Percentiles rank a stretch among this genome's conserved stretches.
phyloP scores from a whole-genome alignment of 2,329 filamentous ascomycete species.

The Phaeosphaeriaceae sp. region DNA sequence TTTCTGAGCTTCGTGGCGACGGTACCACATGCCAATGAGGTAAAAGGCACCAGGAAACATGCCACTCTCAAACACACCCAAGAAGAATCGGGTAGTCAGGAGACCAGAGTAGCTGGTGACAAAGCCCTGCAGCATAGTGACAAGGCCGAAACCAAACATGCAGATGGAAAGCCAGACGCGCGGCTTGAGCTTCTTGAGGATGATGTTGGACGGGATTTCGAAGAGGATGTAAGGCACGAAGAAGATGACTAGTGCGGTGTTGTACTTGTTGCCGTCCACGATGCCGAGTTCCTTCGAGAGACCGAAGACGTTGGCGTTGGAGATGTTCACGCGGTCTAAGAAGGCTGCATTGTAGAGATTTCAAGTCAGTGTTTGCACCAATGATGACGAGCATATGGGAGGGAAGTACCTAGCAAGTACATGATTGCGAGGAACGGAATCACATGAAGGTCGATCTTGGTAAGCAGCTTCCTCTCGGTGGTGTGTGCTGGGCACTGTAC shows the following conservation, averaged over 20 bases:
- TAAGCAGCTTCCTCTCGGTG: constrained; percentile 56
- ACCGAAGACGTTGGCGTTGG: constrained; percentile 61
- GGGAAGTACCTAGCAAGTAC: constrained; percentile 45
- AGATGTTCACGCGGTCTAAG: constrained; percentile 54
- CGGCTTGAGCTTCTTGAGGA: constrained; percentile 60
- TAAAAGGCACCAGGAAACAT: constrained; percentile 68
- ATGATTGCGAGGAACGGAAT: constrained; percentile 59
- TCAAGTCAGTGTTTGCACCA: not conserved
- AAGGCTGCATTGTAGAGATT: not conserved
- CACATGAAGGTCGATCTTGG: constrained; percentile 56
- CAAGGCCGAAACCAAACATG: constrained; percentile 83
- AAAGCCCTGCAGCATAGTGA: constrained; percentile 72
- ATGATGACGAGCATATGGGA: not conserved
- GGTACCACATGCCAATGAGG: constrained; percentile 88
- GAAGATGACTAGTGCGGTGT: constrained; percentile 61
- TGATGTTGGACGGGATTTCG: constrained; percentile 61
- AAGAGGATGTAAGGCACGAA: constrained; percentile 62
- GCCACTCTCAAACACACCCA: constrained; percentile 66
- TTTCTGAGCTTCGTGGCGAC: constrained; percentile 84
- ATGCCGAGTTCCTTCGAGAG: constrained; percentile 56
- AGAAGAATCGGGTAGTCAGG: constrained; percentile 79
- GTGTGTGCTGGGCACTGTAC: constrained; percentile 57
- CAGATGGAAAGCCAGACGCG: constrained; percentile 71
- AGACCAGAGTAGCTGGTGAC: constrained; percentile 80
- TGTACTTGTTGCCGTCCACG: constrained; percentile 53